Base-by-base conservation (phyloP, 2,329 filamentous ascomycete species). In the Pyrenophora teres region DNA sequence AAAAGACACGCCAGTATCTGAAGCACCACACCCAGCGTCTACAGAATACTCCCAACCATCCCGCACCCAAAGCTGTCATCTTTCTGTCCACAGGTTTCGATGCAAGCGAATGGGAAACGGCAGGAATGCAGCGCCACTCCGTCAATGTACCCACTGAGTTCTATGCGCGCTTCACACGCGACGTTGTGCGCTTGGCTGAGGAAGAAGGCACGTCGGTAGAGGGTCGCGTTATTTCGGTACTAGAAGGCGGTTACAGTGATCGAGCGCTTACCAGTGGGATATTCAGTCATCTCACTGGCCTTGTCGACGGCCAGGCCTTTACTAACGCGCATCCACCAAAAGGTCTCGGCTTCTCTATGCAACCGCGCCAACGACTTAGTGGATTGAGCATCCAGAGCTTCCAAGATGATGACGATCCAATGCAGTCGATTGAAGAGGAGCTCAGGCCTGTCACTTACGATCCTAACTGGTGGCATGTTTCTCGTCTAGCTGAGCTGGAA, bases 41-140 rank as follows among this genome's bases (percentile, higher is more conserved):
- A 25, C 80, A 78, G 8, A 76, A 79, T 15, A 77, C 81, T 0
- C 76, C 81, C 8, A 81, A 80, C 43, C 82, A 84, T 33, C 81
- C 86, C 30, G 77, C 78, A 19, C 88, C 92, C 3, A 93, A 88
- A 65, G 90, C 89, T 2, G 93, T 90, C 30, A 92, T 99, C 39
- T 99, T 99, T 76, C 77, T 99, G 42, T 97, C 93, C 39, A 92
- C 94, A 2, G 95, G 94, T 0, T 99, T 99, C 60, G 94, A 99
- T 75, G 94, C 94, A 3, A 97, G 92, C 68, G 92, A 99, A 70
- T 95, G 90, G 86, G 94, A 99, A 72, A 87, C 89, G 15, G 80
- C 83, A 3, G 91, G 90, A 3, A 99, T 99, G 94, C 94, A 99
- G 74, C 84, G 94, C 40, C 94, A 99, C 74, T 88, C 89, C 51